Evolutionary conservation across 2,329 filamentous ascomycete species (phyloP).

Genomic region (Seiridium cupressi): DNA sequence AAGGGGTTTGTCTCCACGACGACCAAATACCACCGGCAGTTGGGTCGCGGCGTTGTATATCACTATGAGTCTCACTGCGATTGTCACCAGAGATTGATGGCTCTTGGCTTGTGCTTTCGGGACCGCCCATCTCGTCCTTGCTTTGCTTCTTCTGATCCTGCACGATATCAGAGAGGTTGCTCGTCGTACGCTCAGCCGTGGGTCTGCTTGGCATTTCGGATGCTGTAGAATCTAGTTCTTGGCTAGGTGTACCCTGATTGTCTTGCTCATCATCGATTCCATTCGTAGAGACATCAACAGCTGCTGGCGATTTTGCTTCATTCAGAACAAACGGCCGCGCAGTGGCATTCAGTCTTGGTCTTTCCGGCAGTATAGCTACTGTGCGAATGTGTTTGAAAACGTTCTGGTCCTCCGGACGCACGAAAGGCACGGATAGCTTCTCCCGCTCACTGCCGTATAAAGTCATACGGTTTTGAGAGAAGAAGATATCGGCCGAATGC

Average conservation of each 20-base stretch:
- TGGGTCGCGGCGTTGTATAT: conserved; percentile 24
- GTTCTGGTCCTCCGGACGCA: conserved; percentile 83
- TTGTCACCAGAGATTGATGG: conserved; percentile 20
- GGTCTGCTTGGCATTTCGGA: conserved; percentile 32
- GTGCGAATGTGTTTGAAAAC: conserved; percentile 77
- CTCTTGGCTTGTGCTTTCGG: conserved; percentile 27
- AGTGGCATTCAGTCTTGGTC: conserved; percentile 54
- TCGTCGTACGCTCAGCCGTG: conserved; percentile 23
- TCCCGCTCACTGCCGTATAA: conserved; percentile 84
- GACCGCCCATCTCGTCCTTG: conserved; percentile 17
- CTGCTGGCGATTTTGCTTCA: conserved; percentile 27
- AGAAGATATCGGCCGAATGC: conserved; percentile 85
- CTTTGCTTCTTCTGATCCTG: conserved; percentile 27
- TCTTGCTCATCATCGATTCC: conserved; percentile 23
- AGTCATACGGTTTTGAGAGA: conserved; percentile 87
- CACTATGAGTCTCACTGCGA: conserved; percentile 12
- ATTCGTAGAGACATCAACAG: conserved; percentile 14
- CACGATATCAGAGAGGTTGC: conserved; percentile 41
- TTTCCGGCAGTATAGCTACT: conserved; percentile 51
- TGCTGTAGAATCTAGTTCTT: conserved; percentile 35
- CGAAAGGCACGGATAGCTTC: conserved; percentile 86
- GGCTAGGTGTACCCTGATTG: conserved; percentile 25
- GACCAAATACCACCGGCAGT: conserved; percentile 62
- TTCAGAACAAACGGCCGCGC: conserved; percentile 44
- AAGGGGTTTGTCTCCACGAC: conserved; percentile 64